Evolutionary conservation across 176 grass and related monocot genomes (phyloP).

Genomic region (Oryza meyeriana): DNA sequence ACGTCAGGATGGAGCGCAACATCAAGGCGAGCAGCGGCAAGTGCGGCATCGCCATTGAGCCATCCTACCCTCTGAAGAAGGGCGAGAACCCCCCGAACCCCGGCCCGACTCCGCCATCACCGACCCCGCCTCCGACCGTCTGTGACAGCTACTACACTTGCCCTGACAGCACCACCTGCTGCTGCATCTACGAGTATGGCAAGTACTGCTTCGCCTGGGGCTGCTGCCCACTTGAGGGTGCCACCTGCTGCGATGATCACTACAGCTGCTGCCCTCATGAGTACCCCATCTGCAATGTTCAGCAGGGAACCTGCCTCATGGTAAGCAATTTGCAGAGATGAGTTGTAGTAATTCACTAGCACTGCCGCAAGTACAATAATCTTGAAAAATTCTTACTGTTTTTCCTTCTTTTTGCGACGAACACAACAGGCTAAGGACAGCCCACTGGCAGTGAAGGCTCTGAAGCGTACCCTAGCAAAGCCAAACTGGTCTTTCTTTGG

Average conservation of each 20-base stretch:
- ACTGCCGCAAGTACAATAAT: neutral
- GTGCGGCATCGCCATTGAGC: constrained; percentile 72
- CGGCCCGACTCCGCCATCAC: constrained; percentile 65
- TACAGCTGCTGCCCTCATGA: constrained; percentile 96
- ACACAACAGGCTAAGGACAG: constrained; percentile 67
- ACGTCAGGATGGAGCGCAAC: constrained; percentile 86
- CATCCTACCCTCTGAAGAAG: constrained; percentile 73
- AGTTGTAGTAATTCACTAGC: neutral
- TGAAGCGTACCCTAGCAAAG: constrained; percentile 50
- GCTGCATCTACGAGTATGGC: constrained; percentile 72
- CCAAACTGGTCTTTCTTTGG: constrained; percentile 36
- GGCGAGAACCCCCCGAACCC: constrained; percentile 82
- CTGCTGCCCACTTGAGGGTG: constrained; percentile 83
- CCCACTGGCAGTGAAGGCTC: constrained; percentile 71
- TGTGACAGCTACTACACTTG: constrained; percentile 80
- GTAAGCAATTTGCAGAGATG: constrained; percentile 27
- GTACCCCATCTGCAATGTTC: constrained; percentile 69
- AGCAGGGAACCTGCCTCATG: constrained; percentile 63
- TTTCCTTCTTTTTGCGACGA: neutral
- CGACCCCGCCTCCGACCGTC: constrained; percentile 24
- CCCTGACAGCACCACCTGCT: constrained; percentile 68
- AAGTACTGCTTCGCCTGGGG: constrained; percentile 74
- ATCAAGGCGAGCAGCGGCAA: constrained; percentile 54
- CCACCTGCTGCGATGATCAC: constrained; percentile 89
- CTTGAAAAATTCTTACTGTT: constrained; percentile 9